A percentile compares a stretch with the other conserved stretches of the same genome.
These are phyloP conservation scores for Porcisia hertigi DNA, from an alignment of 208 protist genomes.

Conservation along the genomic window DNA sequence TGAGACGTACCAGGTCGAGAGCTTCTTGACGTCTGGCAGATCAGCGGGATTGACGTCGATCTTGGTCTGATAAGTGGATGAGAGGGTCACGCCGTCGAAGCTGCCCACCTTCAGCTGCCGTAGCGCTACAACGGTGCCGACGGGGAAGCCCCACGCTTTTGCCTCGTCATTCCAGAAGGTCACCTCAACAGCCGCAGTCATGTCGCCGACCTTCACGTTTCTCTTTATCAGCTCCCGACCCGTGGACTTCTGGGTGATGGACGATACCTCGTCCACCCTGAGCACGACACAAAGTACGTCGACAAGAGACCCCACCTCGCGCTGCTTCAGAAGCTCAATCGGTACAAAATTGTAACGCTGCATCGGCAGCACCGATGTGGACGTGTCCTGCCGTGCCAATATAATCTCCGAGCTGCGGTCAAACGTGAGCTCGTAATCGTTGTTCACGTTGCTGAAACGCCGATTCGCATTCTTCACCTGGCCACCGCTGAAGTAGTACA, in stretches of 20 bases:
- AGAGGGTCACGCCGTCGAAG: constrained; percentile 88
- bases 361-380: constrained; percentile 54
- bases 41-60: constrained; percentile 80
- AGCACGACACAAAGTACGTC: constrained; percentile 87
- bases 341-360: constrained; percentile 91
- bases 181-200: constrained; percentile 78
- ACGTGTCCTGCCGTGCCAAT: constrained; percentile 55
- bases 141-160: constrained; percentile 53
- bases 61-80: constrained; percentile 78
- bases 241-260: constrained; percentile 83
- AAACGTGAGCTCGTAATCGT: constrained; percentile 93
- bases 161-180: constrained; percentile 92
- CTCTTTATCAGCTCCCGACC: constrained; percentile 84
- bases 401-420: constrained; percentile 82
- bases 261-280: constrained; percentile 60
- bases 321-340: constrained; percentile 85
- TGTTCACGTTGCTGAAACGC: constrained; percentile 91
- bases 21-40: constrained; percentile 84
- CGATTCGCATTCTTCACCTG: constrained; percentile 93
- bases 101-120: constrained; percentile 85
- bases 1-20: constrained; percentile 82
- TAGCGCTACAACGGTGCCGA: constrained; percentile 81
- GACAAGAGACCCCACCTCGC: constrained; percentile 83
- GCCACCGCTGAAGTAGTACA: constrained; percentile 92
- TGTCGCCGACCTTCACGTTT: constrained; percentile 81